Evolutionary conservation across 495 filamentous ascomycete genomes (phyloP).

Genomic region (Astrothelium macrocarpum): DNA sequence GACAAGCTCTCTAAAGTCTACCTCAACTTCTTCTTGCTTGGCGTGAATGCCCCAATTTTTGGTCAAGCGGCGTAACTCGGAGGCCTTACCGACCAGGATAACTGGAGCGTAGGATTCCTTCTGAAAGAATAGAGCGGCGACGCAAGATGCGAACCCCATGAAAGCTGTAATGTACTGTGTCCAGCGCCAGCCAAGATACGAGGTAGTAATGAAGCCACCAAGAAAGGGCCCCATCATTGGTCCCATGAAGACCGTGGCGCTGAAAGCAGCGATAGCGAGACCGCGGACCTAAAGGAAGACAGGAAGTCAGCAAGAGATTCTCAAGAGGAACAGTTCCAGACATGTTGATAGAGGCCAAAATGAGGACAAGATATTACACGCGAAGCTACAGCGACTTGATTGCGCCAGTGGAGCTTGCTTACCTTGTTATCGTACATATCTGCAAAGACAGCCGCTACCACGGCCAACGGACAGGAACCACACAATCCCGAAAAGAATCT

Average conservation of each 20-base stretch:
- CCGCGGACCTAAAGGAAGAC: constrained; percentile 9
- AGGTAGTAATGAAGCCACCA: constrained; percentile 27
- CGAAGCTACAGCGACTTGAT: too few species aligned
- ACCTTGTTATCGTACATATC: constrained; percentile 41
- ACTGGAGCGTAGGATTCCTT: constrained; percentile 53
- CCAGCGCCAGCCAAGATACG: constrained; percentile 33
- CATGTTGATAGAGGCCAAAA: too few species aligned
- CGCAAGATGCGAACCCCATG: constrained; percentile 40
- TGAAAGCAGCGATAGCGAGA: constrained; percentile 17
- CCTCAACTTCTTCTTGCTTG: constrained; percentile 45
- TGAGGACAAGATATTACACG: too few species aligned
- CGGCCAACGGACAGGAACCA: constrained; percentile 41
- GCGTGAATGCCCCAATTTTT: constrained; percentile 53
- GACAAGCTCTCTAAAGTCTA: constrained; percentile 29
- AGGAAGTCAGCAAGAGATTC: neutral
- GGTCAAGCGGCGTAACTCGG: constrained; percentile 48
- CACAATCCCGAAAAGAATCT: constrained; percentile 45
- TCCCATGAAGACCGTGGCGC: constrained; percentile 22
- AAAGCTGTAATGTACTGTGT: constrained; percentile 57
- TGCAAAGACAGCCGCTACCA: constrained; percentile 43
- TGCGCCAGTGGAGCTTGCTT: too few species aligned
- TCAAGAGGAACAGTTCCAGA: neutral
- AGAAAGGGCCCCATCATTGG: constrained; percentile 26
- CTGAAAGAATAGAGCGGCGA: constrained; percentile 37
- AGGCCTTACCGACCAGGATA: constrained; percentile 46